Conservation (phyloP, 768 basidiomycete species). For the Tephrocybe sp. region DNA sequence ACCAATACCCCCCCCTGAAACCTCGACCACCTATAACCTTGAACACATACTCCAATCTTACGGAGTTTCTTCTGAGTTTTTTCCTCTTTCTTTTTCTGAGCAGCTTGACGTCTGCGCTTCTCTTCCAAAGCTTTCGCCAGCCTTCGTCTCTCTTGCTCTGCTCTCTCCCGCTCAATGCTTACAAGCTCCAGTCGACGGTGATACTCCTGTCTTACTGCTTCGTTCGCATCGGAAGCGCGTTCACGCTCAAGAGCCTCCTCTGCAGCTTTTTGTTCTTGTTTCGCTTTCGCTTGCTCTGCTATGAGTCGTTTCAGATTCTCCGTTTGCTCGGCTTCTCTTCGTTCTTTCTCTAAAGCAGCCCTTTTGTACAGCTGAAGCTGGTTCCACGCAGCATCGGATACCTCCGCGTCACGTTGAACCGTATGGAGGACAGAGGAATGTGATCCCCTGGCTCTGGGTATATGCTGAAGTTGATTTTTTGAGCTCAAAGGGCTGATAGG, state of each 20-base stretch:
- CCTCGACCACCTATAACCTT: conserved; percentile 20
- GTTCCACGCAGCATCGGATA: conserved; percentile 49
- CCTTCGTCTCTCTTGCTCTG: background rate
- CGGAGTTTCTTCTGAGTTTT: conserved; percentile 37
- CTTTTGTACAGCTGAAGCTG: conserved; percentile 41
- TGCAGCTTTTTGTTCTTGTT: conserved; percentile 18
- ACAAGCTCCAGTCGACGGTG: conserved; percentile 26
- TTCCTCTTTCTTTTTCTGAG: conserved; percentile 34
- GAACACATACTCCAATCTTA: conserved; percentile 47
- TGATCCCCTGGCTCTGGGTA: background rate
- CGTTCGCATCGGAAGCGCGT: conserved; percentile 17
- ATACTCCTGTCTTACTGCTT: conserved; percentile 23
- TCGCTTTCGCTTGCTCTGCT: conserved; percentile 19
- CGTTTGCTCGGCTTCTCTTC: background rate
- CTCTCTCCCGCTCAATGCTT: conserved; percentile 18
- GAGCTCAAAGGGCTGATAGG: too few relatives aligned
- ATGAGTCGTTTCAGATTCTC: conserved; percentile 16
- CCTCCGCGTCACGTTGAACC: conserved; percentile 43
- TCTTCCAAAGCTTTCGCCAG: background rate
- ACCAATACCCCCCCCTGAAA: conserved; percentile 20
- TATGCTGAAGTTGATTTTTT: background rate
- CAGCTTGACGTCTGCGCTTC: conserved; percentile 17
- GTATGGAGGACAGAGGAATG: background rate
- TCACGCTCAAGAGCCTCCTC: conserved; percentile 17
- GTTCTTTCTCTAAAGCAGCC: conserved; percentile 22